These are phyloP conservation scores for Musa beccarii DNA, from an alignment of 176 grass and related monocot species.

Conservation along the genomic window DNA sequence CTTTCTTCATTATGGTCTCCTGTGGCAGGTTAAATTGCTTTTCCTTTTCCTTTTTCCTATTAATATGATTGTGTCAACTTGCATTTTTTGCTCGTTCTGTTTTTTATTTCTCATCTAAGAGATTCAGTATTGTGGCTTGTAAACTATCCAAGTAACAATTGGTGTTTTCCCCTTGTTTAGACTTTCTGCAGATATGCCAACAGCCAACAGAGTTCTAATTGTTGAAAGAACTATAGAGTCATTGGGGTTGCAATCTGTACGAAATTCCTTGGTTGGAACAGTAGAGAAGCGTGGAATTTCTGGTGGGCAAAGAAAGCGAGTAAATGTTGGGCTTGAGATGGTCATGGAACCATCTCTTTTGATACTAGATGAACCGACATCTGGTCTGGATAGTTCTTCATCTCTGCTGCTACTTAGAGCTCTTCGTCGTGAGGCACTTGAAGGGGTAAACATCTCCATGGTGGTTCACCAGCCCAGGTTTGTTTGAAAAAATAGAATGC, in stretches of 20 bases:
- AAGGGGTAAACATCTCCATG: constrained; percentile 66
- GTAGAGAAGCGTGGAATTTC: constrained; percentile 82
- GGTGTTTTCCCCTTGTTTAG: constrained; percentile 15
- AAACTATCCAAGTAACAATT: not conserved
- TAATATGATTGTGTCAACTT: not conserved
- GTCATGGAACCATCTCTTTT: constrained; percentile 84
- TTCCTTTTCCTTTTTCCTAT: not conserved
- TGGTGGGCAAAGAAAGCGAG: constrained; percentile 74
- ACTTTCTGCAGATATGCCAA: constrained; percentile 42
- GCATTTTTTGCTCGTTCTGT: not conserved
- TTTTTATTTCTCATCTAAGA: not conserved
- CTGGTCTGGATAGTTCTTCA: constrained; percentile 79
- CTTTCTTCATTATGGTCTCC: not conserved
- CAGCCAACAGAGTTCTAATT: constrained; percentile 43
- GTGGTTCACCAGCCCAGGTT: constrained; percentile 90
- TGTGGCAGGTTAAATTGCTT: not conserved
- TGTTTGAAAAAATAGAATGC: not conserved
- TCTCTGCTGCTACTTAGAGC: constrained; percentile 65
- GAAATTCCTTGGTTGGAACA: constrained; percentile 73
- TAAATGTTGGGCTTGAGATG: constrained; percentile 85
- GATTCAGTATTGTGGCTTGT: not conserved
- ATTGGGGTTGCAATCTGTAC: constrained; percentile 62
- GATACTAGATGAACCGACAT: constrained; percentile 84
- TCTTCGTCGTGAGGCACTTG: constrained; percentile 65
- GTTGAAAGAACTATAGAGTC: constrained; percentile 70